Percentiles rank a stretch among this genome's conserved stretches.
Evolutionary conservation across 1,284 basidiomycete species (phyloP).

Genomic region (Apiotrichum veenhuisii): DNA sequence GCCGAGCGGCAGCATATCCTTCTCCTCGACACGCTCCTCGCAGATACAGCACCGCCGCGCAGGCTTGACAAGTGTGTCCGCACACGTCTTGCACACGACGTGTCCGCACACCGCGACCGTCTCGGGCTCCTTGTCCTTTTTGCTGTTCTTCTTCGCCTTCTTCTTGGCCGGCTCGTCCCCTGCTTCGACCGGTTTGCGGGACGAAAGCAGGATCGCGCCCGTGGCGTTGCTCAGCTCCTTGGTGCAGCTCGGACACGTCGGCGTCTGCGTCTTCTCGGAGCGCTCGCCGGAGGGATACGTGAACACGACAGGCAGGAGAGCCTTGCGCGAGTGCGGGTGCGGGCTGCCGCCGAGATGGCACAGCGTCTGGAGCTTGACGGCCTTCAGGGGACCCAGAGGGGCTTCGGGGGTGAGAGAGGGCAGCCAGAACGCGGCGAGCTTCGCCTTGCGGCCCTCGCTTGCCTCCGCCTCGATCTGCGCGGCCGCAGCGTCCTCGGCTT

Average conservation of each 20-base stretch:
- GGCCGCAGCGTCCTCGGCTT: slow-evolving; percentile 80
- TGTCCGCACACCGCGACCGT: slow-evolving; percentile 61
- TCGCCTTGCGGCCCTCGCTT: slow-evolving; percentile 68
- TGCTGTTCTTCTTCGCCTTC: slow-evolving; percentile 32
- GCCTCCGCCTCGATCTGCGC: slow-evolving; percentile 78
- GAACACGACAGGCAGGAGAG: slow-evolving; percentile 70
- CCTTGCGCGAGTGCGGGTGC: slow-evolving; percentile 62
- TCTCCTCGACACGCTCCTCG: slow-evolving; percentile 54
- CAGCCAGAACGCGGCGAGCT: slow-evolving; percentile 92
- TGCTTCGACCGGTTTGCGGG: slow-evolving; percentile 19
- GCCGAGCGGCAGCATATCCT: slow-evolving; percentile 49
- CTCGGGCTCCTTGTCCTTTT: slow-evolving; percentile 41
- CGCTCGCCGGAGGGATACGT: slow-evolving; percentile 52
- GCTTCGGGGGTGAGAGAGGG: slow-evolving; percentile 78
- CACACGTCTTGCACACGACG: slow-evolving; percentile 80
- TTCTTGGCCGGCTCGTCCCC: slow-evolving; percentile 31
- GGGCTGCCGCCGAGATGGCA: slow-evolving; percentile 73
- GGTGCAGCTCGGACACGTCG: slow-evolving; percentile 86
- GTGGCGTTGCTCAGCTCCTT: slow-evolving; percentile 74
- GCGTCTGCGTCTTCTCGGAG: slow-evolving; percentile 32
- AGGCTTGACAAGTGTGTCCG: slow-evolving; percentile 71
- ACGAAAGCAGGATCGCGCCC: slow-evolving; percentile 59
- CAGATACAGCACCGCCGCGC: slow-evolving; percentile 76
- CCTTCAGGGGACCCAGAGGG: slow-evolving; percentile 60
- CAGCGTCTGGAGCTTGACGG: slow-evolving; percentile 77